These are phyloP conservation scores for Chytriomyces hyalinus DNA, from an alignment of 192 early-diverging fungal species.

Conservation along the genomic window DNA sequence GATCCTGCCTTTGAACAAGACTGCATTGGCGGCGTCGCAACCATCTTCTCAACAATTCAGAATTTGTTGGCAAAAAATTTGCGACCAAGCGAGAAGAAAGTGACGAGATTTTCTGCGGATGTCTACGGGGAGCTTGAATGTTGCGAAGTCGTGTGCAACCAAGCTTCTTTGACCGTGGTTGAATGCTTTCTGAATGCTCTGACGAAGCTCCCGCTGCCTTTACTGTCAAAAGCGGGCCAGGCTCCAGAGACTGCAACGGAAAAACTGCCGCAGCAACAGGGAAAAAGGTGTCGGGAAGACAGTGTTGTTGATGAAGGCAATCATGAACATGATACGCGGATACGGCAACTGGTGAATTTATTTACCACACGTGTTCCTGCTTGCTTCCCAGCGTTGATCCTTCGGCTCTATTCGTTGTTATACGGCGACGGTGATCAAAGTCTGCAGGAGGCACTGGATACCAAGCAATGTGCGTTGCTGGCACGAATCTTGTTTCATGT, in stretches of 20 bases:
- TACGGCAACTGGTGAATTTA: neutral
- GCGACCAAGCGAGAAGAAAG: neutral
- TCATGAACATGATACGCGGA: neutral
- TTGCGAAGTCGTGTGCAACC: neutral
- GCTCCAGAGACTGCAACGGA: too few species aligned
- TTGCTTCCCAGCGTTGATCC: neutral
- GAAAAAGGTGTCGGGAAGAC: too few species aligned
- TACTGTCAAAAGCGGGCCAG: too few species aligned
- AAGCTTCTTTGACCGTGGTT: slow-evolving; percentile 6
- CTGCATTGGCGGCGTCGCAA: neutral
- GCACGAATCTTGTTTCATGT: neutral
- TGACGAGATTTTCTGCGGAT: neutral
- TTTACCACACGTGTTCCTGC: neutral
- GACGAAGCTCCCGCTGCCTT: too few species aligned
- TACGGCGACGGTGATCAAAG: neutral
- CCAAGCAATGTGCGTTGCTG: neutral
- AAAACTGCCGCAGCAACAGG: too few species aligned
- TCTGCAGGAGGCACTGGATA: too few species aligned
- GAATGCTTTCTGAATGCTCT: neutral
- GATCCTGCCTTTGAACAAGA: slow-evolving; percentile 1
- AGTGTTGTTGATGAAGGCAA: neutral
- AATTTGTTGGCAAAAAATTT: neutral
- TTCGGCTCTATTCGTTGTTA: neutral
- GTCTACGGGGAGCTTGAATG: neutral
- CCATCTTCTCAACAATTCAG: neutral